Conservation (phyloP, 2,329 filamentous ascomycete species). For the Microcera coccophila region DNA sequence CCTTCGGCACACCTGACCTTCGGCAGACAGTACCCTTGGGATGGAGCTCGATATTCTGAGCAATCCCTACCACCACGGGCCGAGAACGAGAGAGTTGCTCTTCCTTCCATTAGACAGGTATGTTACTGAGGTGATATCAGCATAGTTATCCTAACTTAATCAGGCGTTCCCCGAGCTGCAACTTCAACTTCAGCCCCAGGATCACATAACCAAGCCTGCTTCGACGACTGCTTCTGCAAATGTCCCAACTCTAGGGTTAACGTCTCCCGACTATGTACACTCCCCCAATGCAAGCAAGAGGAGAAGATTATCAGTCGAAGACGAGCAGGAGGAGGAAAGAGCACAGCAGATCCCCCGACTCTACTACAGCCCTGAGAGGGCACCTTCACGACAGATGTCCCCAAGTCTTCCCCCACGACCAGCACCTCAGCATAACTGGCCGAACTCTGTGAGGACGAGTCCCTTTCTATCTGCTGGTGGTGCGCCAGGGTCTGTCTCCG, state of each 20-base stretch:
- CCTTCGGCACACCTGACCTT: slow-evolving; percentile 40
- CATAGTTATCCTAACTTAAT: slow-evolving; percentile 18
- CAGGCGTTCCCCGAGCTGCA: slow-evolving; percentile 47
- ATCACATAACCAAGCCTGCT: slow-evolving; percentile 27
- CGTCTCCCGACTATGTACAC: slow-evolving; percentile 47
- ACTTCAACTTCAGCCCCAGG: slow-evolving; percentile 33
- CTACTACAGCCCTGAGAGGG: slow-evolving; percentile 37
- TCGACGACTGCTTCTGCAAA: slow-evolving; percentile 35
- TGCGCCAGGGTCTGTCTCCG: slow-evolving; percentile 25
- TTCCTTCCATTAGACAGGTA: slow-evolving; percentile 55
- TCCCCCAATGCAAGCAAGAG: slow-evolving; percentile 48
- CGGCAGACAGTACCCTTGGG: slow-evolving; percentile 39
- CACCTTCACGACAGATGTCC: slow-evolving; percentile 33
- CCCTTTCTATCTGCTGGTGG: slow-evolving; percentile 31
- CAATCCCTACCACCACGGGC: slow-evolving; percentile 32
- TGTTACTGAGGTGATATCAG: slow-evolving; percentile 1
- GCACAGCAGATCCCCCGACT: slow-evolving; percentile 45
- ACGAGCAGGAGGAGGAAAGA: slow-evolving; percentile 37
- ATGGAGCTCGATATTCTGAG: slow-evolving; percentile 33
- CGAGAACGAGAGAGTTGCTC: slow-evolving; percentile 40
- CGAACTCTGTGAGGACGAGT: slow-evolving; percentile 29
- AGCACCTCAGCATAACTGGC: slow-evolving; percentile 36
- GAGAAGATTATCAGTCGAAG: slow-evolving; percentile 42
- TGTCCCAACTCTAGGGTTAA: slow-evolving; percentile 27
- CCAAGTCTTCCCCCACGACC: slow-evolving; percentile 26